A percentile compares a stretch with the other conserved stretches of the same genome.
Evolutionary conservation across 352 stramenopile species (phyloP).

Genomic region (Phytophthora ramorum): DNA sequence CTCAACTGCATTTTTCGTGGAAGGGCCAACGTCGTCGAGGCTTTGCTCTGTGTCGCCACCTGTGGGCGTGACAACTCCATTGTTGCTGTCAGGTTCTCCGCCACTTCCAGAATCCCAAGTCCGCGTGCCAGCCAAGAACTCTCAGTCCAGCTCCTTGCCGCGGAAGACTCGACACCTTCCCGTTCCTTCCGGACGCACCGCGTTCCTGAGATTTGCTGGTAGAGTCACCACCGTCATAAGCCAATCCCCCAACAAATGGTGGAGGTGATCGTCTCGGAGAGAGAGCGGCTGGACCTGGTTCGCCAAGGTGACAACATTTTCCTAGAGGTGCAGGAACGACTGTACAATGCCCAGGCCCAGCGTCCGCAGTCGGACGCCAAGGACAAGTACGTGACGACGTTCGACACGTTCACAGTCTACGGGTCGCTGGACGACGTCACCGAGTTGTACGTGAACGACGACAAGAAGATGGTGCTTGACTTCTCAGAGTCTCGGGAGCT

Average conservation of each 20-base stretch:
- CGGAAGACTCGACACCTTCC: background rate
- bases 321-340: conserved; percentile 45
- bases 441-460: conserved; percentile 66
- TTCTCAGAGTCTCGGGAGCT: conserved; percentile 74
- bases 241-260: conserved; percentile 20
- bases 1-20: conserved; percentile 32
- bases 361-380: conserved; percentile 19
- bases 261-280: conserved; percentile 39
- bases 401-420: conserved; percentile 66
- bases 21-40: conserved; percentile 14
- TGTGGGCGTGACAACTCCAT: conserved; percentile 13
- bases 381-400: conserved; percentile 54
- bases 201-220: conserved; percentile 26
- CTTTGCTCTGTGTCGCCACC: conserved; percentile 14
- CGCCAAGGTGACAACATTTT: conserved; percentile 52
- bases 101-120: conserved; percentile 18
- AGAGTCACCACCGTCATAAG: conserved; percentile 11
- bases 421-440: conserved; percentile 72
- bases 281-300: conserved; percentile 52
- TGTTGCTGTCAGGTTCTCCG: conserved; percentile 7
- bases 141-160: background rate
- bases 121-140: conserved; percentile 12
- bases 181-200: background rate
- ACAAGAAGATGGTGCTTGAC: conserved; percentile 77
- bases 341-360: conserved; percentile 39